Conservation (phyloP, 768 basidiomycete genomes). For the Boletus sp. region DNA sequence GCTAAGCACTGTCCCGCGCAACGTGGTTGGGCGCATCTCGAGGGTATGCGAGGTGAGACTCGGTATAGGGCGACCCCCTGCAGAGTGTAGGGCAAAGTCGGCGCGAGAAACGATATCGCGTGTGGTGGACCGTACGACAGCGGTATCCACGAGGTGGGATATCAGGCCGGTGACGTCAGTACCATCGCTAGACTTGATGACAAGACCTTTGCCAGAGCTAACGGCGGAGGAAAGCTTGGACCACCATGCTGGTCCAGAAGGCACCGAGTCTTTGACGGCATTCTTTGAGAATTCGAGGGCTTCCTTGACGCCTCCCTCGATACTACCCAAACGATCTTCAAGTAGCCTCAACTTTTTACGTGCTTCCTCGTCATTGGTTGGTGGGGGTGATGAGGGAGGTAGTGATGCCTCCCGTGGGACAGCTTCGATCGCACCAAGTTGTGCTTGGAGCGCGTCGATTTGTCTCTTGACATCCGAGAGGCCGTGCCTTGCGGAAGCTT, state of each 20-base stretch:
- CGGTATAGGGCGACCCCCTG: conserved; percentile 79
- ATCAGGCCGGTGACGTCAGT: conserved; percentile 72
- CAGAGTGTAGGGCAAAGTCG: conserved; percentile 84
- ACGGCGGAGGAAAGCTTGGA: conserved; percentile 53
- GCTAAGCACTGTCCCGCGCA: conserved; percentile 49
- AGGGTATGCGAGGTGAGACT: conserved; percentile 80
- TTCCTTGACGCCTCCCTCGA: conserved; percentile 68
- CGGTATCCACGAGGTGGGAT: conserved; percentile 70
- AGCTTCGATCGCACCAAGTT: conserved; percentile 34
- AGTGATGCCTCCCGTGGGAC: conserved; percentile 18
- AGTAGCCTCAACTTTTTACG: conserved; percentile 50
- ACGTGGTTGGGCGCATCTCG: conserved; percentile 54
- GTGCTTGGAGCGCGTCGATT: conserved; percentile 50
- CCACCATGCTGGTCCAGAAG: conserved; percentile 64
- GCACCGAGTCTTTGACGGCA: conserved; percentile 36
- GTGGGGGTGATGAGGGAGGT: conserved; percentile 12
- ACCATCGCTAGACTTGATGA: conserved; percentile 73
- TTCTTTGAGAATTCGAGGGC: conserved; percentile 66
- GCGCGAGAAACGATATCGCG: conserved; percentile 81
- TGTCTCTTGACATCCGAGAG: conserved; percentile 55
- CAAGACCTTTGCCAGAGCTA: conserved; percentile 47
- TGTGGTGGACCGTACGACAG: conserved; percentile 58
- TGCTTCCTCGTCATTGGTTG: conserved; percentile 54
- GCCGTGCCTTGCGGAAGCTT: conserved; percentile 43
- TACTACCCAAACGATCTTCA: conserved; percentile 59